These are phyloP conservation scores for Arabidopsis thaliana DNA, from an alignment of 345 rosid species.

Conservation along the genomic window DNA sequence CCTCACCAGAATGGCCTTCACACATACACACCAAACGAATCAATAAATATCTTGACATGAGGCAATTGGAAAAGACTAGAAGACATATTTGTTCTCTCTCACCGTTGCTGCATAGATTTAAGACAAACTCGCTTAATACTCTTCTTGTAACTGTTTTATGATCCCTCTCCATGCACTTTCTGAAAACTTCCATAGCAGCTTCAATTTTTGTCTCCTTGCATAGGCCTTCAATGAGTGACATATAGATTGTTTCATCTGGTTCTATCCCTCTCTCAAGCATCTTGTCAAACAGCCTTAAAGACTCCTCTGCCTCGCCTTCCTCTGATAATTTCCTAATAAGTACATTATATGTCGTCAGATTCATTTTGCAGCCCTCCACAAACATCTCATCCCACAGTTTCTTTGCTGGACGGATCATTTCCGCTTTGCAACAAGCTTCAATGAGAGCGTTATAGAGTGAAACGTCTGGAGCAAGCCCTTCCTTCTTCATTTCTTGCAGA, in stretches of 20 bases:
- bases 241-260: constrained; percentile 66
- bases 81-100: constrained; percentile 1
- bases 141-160: constrained; percentile 46
- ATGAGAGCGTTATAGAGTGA: constrained; percentile 69
- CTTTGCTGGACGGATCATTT: constrained; percentile 88
- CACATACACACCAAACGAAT: background rate
- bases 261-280: constrained; percentile 70
- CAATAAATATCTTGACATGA: constrained; percentile 15
- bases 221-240: constrained; percentile 62
- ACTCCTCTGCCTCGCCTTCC: constrained; percentile 72
- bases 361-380: constrained; percentile 68
- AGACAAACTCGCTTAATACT: constrained; percentile 50
- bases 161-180: constrained; percentile 55
- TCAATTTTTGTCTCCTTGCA: constrained; percentile 69
- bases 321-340: constrained; percentile 72
- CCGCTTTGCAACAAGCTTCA: constrained; percentile 85
- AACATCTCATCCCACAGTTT: constrained; percentile 97
- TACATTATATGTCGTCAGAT: constrained; percentile 64
- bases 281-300: constrained; percentile 65
- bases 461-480: constrained; percentile 66
- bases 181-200: constrained; percentile 60
- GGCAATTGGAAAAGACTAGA: background rate
- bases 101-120: constrained; percentile 71
- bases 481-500: constrained; percentile 85
- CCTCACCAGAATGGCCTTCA: constrained; percentile 59